A percentile compares a stretch with the other conserved stretches of the same genome.
Conservation (phyloP, 176 grass and related monocot genomes). For the Zizania latifolia region DNA sequence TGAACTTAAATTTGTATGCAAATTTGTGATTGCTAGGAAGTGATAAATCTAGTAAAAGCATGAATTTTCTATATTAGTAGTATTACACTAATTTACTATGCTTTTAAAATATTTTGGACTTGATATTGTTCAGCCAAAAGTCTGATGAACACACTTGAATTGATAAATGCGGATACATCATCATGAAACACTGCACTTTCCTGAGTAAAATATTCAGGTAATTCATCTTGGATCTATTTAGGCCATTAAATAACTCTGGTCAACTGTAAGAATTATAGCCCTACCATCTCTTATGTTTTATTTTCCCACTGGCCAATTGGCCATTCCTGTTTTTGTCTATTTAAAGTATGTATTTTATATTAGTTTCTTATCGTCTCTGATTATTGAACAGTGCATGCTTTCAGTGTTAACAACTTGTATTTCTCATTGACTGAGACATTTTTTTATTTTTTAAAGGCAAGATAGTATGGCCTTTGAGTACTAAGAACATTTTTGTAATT, state of each 20-base stretch:
- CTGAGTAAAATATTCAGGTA: background rate
- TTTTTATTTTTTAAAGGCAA: background rate
- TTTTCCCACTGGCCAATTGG: background rate
- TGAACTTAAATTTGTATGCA: background rate
- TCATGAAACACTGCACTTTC: background rate
- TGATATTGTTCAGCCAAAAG: background rate
- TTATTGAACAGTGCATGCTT: background rate
- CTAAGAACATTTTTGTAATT: background rate
- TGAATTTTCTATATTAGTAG: background rate
- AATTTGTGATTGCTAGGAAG: background rate
- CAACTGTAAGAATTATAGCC: background rate
- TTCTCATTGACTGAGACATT: background rate
- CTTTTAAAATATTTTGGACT: background rate
- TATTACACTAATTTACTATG: background rate
- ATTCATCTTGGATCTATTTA: background rate
- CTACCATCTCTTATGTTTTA: background rate
- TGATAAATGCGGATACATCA: background rate
- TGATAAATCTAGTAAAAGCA: background rate
- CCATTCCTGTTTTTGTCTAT: background rate
- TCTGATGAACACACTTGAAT: background rate
- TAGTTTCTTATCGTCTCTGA: slow-evolving; percentile 2
- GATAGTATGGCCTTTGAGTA: background rate
- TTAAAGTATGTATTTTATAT: background rate
- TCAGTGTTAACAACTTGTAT: background rate
- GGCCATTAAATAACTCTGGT: background rate